Evolutionary conservation across 208 protist genomes (phyloP).

Genomic region (Trypanosoma scelopori): DNA sequence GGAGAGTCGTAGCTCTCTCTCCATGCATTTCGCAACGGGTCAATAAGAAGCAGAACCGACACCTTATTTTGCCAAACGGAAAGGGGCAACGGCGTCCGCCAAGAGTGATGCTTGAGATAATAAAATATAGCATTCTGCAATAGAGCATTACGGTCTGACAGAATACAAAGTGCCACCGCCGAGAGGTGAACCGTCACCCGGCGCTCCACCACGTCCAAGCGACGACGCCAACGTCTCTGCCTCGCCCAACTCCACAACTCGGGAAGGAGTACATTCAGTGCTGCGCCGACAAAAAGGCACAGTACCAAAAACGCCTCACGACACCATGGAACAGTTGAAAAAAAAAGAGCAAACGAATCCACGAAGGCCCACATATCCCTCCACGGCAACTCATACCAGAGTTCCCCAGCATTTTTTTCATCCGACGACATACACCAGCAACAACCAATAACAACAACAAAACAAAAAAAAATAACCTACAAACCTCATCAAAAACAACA

Average conservation of each 20-base stretch:
- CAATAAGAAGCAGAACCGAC: slow-evolving; percentile 53
- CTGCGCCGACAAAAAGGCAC: slow-evolving; percentile 17
- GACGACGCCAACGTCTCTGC: background rate
- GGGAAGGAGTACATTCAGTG: slow-evolving; percentile 13
- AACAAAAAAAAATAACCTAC: slow-evolving; percentile 13
- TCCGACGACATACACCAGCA: no score
- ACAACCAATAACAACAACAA: no score
- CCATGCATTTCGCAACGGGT: slow-evolving; percentile 48
- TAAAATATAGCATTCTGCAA: slow-evolving; percentile 71
- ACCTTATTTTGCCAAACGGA: slow-evolving; percentile 39
- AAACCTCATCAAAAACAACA: slow-evolving; percentile 13
- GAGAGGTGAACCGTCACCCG: slow-evolving; percentile 23
- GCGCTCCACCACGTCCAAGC: slow-evolving; percentile 14
- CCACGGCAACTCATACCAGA: no score
- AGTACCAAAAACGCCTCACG: slow-evolving; percentile 25
- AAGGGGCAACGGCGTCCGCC: slow-evolving; percentile 32
- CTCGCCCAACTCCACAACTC: background rate
- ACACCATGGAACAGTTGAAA: slow-evolving; percentile 6
- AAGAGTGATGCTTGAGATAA: slow-evolving; percentile 48
- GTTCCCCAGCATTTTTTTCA: no score
- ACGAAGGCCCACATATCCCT: slow-evolving; percentile 4
- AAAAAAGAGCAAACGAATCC: slow-evolving; percentile 3
- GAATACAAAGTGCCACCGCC: slow-evolving; percentile 17
- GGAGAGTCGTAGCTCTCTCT: slow-evolving; percentile 42
- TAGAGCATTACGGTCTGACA: slow-evolving; percentile 49